phyloP scores from a whole-genome alignment of 179 eudicot species.

The Pouteria campechiana region DNA sequence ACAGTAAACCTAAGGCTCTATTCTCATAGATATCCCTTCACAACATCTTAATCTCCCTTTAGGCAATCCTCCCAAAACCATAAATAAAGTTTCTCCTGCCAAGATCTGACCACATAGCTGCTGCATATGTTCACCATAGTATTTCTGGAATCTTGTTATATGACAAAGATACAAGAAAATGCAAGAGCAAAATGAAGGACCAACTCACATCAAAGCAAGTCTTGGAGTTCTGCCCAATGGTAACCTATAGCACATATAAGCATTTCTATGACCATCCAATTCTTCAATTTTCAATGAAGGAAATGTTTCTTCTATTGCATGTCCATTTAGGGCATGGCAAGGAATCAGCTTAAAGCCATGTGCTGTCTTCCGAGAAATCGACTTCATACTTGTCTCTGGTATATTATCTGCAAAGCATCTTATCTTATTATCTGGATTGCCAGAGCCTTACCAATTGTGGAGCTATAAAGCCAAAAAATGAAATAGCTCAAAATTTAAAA shows the following conservation, averaged over 20 bases:
- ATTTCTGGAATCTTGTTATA: neutral
- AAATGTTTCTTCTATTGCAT: conserved; percentile 6
- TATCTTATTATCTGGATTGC: too few species aligned
- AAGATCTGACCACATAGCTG: neutral
- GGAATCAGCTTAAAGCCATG: conserved; percentile 64
- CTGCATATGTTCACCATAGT: neutral
- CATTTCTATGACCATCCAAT: conserved; percentile 16
- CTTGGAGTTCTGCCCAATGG: conserved; percentile 30
- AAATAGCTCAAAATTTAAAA: too few species aligned
- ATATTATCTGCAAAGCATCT: conserved; percentile 22
- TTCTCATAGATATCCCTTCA: too few species aligned
- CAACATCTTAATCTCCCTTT: too few species aligned
- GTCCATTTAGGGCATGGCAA: conserved; percentile 15
- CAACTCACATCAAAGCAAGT: conserved; percentile 42
- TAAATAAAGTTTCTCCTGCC: neutral
- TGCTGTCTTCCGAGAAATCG: conserved; percentile 49
- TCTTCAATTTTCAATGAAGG: conserved; percentile 5
- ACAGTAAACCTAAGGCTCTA: too few species aligned
- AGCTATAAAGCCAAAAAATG: too few species aligned
- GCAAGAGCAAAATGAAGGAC: neutral
- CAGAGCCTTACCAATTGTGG: too few species aligned
- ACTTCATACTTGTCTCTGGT: conserved; percentile 22
- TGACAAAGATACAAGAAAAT: neutral
- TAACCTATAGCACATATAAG: conserved; percentile 45
- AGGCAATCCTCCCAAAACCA: too few species aligned